Evolutionary conservation across 2,329 filamentous ascomycete genomes (phyloP).

Genomic region (Fusarium floridanum): DNA sequence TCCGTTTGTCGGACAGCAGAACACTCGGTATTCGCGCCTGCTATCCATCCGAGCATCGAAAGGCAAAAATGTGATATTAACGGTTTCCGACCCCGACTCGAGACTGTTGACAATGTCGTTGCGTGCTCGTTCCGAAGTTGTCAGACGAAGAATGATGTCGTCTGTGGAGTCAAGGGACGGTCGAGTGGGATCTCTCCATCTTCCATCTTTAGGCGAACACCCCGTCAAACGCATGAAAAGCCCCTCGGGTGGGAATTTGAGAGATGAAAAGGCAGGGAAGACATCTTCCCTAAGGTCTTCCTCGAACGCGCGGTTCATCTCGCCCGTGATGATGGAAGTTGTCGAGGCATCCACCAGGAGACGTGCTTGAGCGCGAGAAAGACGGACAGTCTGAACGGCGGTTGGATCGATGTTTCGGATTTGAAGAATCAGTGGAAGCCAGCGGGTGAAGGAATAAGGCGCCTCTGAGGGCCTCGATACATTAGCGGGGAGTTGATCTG

Average conservation of each 20-base stretch:
- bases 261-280: constrained; percentile 38
- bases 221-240: constrained; percentile 59
- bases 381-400: constrained; percentile 47
- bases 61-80: constrained; percentile 56
- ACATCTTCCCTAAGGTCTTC: constrained; percentile 45
- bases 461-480: constrained; percentile 35
- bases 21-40: constrained; percentile 57
- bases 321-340: constrained; percentile 44
- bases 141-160: constrained; percentile 54
- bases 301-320: constrained; percentile 10
- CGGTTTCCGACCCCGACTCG: constrained; percentile 20
- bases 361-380: constrained; percentile 47
- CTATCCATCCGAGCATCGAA: constrained; percentile 56
- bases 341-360: constrained; percentile 49
- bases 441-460: constrained; percentile 57
- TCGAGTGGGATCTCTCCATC: constrained; percentile 35
- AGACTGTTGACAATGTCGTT: constrained; percentile 50
- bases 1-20: constrained; percentile 53
- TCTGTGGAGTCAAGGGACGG: constrained; percentile 46
- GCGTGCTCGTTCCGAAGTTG: constrained; percentile 54
- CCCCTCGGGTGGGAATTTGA: constrained; percentile 50
- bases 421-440: constrained; percentile 55
- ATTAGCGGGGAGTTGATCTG: neutral
- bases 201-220: constrained; percentile 59
- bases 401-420: constrained; percentile 47